Base-by-base conservation (phyloP, 2,329 filamentous ascomycete genomes). In the Cadophora sp. region DNA sequence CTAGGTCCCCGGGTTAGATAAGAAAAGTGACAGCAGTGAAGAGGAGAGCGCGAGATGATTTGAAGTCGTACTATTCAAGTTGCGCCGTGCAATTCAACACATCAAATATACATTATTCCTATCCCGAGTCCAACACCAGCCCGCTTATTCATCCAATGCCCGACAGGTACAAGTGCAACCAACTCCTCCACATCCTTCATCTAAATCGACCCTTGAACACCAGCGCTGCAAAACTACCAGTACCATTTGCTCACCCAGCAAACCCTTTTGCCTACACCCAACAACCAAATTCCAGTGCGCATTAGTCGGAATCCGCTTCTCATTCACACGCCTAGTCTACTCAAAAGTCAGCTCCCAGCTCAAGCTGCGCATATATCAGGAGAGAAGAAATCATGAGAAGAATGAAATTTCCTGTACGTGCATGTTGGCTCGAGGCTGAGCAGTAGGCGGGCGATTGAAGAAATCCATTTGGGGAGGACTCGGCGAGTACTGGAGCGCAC, bases 391-490 rank as follows among this genome's bases (percentile, higher is more conserved):
- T 31, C 7, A 34, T 16, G 53, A 27, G 56, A 43, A 61, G 22
- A 61, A 60, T n/a, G 24, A 29, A 46, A 46, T 9, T 40, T 61
- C 34, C 22, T 61, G 29, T 58, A 61, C 58, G 58, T 61, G 58
- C 58, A 61, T 46, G 4, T 37, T 22, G 24, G 26, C 34, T 61
- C 26, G 46, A 27, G 22, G 26, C 1, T 27, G 22, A 46, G 58
- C 37, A 26, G n/a, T 46, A 9, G 24, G 9, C 14, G 12, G 24
- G 56, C 12, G 22, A 16, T 2, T 16, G 14, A 12, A 43, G 40
- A 19, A 6, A 19, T 43, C 40, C 40, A 16, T 3, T 19, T 11
- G 19, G 40, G 40, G 16, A 43, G 19, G 9, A 43, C 37, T 34
- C 34, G 34, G 31, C 14, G 34, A 48, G 31, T 43, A 43, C 27